A percentile compares a stretch with the other conserved stretches of the same genome.
phyloP scores from a whole-genome alignment of 805 yeast genomes.

The Saccharomyces mikatae region DNA sequence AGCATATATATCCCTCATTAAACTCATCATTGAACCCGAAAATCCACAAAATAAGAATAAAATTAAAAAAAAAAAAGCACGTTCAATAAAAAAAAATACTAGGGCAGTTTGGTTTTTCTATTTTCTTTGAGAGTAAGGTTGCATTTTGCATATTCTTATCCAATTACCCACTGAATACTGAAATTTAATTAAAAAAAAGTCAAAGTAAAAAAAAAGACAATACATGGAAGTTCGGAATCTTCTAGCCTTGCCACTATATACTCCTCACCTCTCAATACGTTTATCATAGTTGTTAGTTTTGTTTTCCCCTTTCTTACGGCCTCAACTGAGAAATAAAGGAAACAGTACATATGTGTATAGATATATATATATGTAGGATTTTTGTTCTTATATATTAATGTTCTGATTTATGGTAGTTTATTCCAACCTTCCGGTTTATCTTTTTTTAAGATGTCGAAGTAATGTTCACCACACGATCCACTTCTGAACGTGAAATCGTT shows the following conservation, averaged over 20 bases:
- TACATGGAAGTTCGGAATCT: neutral
- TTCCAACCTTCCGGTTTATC: slow-evolving; percentile 59
- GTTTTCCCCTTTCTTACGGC: neutral
- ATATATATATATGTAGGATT: neutral
- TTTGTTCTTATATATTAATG: neutral
- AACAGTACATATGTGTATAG: neutral
- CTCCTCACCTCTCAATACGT: neutral
- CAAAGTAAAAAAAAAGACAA: neutral
- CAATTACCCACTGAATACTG: neutral
- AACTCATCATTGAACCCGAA: neutral
- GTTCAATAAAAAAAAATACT: neutral
- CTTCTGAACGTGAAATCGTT: slow-evolving; percentile 62
- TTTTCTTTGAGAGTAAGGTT: neutral
- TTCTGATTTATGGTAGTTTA: slow-evolving; percentile 9
- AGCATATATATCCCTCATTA: neutral
- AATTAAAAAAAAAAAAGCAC: neutral
- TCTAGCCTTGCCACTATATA: neutral
- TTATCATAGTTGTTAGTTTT: neutral
- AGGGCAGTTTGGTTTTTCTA: neutral
- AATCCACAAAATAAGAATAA: neutral
- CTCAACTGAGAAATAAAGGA: neutral
- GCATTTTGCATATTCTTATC: neutral
- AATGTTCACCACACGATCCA: slow-evolving; percentile 56
- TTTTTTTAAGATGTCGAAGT: slow-evolving; percentile 40
- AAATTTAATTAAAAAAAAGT: neutral